Percentiles rank a stretch among this genome's conserved stretches.
These are phyloP conservation scores for Eucalyptus cloeziana DNA, from an alignment of 345 rosid genomes.

Conservation along the genomic window DNA sequence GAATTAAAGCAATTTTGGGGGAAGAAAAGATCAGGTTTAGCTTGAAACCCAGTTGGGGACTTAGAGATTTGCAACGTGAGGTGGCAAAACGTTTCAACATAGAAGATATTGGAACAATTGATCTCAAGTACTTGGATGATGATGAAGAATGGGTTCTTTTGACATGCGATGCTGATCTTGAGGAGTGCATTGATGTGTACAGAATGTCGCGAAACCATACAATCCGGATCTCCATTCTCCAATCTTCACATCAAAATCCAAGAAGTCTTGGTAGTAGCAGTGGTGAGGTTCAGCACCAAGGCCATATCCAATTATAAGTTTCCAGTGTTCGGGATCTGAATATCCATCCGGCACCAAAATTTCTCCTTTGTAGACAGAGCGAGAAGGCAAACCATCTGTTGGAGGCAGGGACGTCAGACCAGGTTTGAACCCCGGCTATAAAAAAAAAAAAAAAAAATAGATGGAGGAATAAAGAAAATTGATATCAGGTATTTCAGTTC, in stretches of 20 bases:
- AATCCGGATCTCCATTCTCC: conserved; percentile 29
- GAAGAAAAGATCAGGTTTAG: conserved; percentile 38
- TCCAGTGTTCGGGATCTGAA: background rate
- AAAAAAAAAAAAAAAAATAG: background rate
- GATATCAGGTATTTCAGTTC: background rate
- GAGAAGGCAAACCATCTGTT: background rate
- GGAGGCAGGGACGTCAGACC: background rate
- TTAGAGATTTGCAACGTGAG: conserved; percentile 42
- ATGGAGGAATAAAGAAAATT: background rate
- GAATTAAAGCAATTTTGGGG: conserved; percentile 43
- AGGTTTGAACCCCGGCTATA: background rate
- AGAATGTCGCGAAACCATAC: conserved; percentile 32
- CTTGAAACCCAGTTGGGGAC: conserved; percentile 38
- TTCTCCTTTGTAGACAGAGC: background rate
- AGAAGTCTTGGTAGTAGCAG: background rate
- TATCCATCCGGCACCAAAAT: background rate
- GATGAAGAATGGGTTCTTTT: conserved; percentile 65
- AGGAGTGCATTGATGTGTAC: conserved; percentile 71
- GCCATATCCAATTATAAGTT: background rate
- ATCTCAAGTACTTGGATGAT: conserved; percentile 61
- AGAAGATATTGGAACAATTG: conserved; percentile 23
- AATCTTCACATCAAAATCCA: background rate
- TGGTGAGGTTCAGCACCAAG: background rate
- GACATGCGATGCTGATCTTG: conserved; percentile 70
- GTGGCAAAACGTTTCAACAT: conserved; percentile 42